Evolutionary conservation across 2,329 filamentous ascomycete genomes (phyloP).

Genomic region (Blastomyces parvus): DNA sequence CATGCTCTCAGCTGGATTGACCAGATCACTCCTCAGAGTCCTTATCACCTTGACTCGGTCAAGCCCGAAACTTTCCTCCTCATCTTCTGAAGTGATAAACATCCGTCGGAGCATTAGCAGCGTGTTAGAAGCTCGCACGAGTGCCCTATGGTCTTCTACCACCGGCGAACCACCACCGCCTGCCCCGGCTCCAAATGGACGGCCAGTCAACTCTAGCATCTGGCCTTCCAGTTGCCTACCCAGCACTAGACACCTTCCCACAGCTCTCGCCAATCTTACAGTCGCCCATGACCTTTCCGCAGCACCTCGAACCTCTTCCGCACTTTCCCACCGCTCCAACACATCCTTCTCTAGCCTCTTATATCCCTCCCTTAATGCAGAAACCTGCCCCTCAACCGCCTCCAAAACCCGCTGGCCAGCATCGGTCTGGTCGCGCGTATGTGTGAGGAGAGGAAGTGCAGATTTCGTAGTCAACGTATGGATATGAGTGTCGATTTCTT

Average conservation of each 20-base stretch:
- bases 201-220: slow-evolving; percentile 56
- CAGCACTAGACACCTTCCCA: slow-evolving; percentile 68
- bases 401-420: slow-evolving; percentile 63
- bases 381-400: slow-evolving; percentile 71
- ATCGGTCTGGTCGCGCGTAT: slow-evolving; percentile 65
- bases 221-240: slow-evolving; percentile 83
- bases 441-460: slow-evolving; percentile 67
- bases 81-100: slow-evolving; percentile 55
- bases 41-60: slow-evolving; percentile 62
- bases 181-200: slow-evolving; percentile 22
- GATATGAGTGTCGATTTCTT: slow-evolving; percentile 94
- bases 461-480: slow-evolving; percentile 78
- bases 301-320: slow-evolving; percentile 69
- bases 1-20: slow-evolving; percentile 62
- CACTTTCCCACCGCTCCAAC: slow-evolving; percentile 71
- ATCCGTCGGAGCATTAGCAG: slow-evolving; percentile 67
- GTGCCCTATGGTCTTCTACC: slow-evolving; percentile 60
- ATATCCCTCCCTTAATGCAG: slow-evolving; percentile 74
- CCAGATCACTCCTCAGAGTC: slow-evolving; percentile 58
- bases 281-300: slow-evolving; percentile 73
- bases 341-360: slow-evolving; percentile 78
- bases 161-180: slow-evolving; percentile 27
- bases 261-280: slow-evolving; percentile 63
- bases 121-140: slow-evolving; percentile 74
- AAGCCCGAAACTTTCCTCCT: slow-evolving; percentile 69